Evolutionary conservation across 768 basidiomycete genomes (phyloP).

Genomic region (Solioccasus polychromus): DNA sequence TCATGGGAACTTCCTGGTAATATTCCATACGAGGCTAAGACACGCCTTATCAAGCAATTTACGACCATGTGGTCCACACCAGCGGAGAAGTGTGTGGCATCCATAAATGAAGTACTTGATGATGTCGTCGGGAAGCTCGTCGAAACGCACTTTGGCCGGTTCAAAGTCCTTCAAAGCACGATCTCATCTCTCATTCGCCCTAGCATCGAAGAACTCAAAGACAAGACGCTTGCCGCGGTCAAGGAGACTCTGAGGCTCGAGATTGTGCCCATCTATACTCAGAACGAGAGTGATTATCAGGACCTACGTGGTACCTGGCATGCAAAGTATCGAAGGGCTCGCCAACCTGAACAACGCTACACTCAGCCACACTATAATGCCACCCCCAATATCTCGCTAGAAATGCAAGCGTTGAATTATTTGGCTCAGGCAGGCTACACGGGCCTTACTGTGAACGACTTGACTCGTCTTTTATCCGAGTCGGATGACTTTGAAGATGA

Average conservation of each 20-base stretch:
- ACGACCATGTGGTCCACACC: conserved; percentile 39
- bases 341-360: background rate
- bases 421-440: conserved; percentile 33
- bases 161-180: conserved; percentile 32
- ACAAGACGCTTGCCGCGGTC: conserved; percentile 24
- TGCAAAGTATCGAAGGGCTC: conserved; percentile 20
- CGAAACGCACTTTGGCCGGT: conserved; percentile 39
- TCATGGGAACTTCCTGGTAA: conserved; percentile 44
- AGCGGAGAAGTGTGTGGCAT: conserved; percentile 32
- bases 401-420: conserved; percentile 17
- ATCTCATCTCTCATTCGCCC: conserved; percentile 34
- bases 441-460: conserved; percentile 19
- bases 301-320: conserved; percentile 26
- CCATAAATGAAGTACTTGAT: conserved; percentile 31
- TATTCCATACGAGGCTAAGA: conserved; percentile 40
- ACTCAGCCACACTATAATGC: too few species aligned
- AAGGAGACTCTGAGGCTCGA: conserved; percentile 39
- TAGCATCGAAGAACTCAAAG: conserved; percentile 29
- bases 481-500: conserved; percentile 40
- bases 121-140: conserved; percentile 29
- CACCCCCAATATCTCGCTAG: background rate
- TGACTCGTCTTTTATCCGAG: conserved; percentile 26
- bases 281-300: conserved; percentile 26
- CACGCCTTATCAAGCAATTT: conserved; percentile 33
- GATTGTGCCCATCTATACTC: conserved; percentile 37